Evolutionary conservation across 2,329 filamentous ascomycete species (phyloP).

Genomic region (Ceratocystis smalleyi): DNA sequence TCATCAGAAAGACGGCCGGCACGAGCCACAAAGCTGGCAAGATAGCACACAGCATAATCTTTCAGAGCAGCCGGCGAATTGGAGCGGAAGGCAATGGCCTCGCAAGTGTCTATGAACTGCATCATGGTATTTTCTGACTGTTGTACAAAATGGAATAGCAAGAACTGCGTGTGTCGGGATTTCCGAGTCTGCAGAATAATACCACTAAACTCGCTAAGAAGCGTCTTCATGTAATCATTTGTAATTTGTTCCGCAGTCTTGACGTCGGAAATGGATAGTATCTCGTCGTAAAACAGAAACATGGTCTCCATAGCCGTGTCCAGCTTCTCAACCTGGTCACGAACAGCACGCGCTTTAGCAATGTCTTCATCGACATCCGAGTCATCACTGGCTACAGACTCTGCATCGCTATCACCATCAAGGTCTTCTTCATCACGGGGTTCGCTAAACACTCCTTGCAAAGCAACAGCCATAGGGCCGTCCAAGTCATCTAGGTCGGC

Average conservation of each 20-base stretch:
- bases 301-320: conserved; percentile 78
- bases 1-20: conserved; percentile 64
- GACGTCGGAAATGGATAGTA: conserved; percentile 51
- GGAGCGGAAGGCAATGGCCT: conserved; percentile 31
- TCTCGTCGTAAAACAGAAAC: conserved; percentile 64
- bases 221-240: conserved; percentile 49
- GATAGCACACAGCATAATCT: conserved; percentile 77
- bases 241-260: conserved; percentile 37
- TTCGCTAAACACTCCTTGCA: conserved; percentile 24
- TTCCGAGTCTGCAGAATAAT: conserved; percentile 84
- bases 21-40: conserved; percentile 85
- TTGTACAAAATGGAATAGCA: conserved; percentile 91
- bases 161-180: conserved; percentile 85
- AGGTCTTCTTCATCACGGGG: conserved; percentile 33
- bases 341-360: conserved; percentile 53
- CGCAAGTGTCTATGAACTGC: conserved; percentile 38
- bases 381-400: conserved; percentile 57
- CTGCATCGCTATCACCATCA: conserved; percentile 51
- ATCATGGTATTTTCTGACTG: conserved; percentile 60
- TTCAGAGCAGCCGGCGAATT: conserved; percentile 58
- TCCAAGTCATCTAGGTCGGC: conserved; percentile 85
- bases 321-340: conserved; percentile 76
- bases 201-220: conserved; percentile 72
- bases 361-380: conserved; percentile 42
- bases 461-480: conserved; percentile 65